phyloP scores from a whole-genome alignment of 352 stramenopile species.

The Pythium insidiosum region DNA sequence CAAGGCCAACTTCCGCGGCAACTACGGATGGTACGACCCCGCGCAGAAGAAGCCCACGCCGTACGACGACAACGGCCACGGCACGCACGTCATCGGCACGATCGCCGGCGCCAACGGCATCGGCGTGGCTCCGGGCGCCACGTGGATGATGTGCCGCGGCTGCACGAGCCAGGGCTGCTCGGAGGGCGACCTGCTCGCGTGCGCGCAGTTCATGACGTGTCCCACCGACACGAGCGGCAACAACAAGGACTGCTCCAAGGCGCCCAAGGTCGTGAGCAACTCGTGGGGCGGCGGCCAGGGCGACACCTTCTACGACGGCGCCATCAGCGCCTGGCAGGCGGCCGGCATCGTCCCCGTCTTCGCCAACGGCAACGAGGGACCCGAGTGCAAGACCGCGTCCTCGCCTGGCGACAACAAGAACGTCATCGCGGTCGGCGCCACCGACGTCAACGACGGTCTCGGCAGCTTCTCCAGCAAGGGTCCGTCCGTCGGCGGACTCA shows the following conservation, averaged over 20 bases:
- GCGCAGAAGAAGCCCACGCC: conserved; percentile 11
- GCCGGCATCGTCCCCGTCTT: conserved; percentile 20
- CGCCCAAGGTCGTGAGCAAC: conserved; percentile 15
- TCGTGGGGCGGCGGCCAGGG: conserved; percentile 6
- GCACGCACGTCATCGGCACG: conserved; percentile 1
- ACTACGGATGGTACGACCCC: conserved; percentile 20
- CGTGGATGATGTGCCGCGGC: conserved; percentile 19
- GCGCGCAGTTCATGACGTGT: conserved; percentile 19
- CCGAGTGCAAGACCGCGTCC: conserved; percentile 1
- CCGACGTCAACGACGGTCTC: no score
- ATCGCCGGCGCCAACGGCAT: conserved; percentile 3
- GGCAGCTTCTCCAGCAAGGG: no score
- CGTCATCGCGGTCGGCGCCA: conserved; percentile 19
- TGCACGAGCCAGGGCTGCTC: conserved; percentile 12
- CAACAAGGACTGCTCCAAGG: conserved; percentile 12
- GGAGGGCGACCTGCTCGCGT: conserved; percentile 13
- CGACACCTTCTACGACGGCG: conserved; percentile 2
- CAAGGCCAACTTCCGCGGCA: conserved; percentile 10
- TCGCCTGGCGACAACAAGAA: conserved; percentile 12
- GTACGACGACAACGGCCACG: conserved; percentile 5
- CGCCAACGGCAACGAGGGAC: conserved; percentile 15
- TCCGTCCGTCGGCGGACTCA: no score
- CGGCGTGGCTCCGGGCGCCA: conserved; percentile 8
- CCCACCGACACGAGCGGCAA: conserved; percentile 9
- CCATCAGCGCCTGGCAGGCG: conserved; percentile 11